These are phyloP conservation scores for Trametes maxima DNA, from an alignment of 768 basidiomycete species.

Conservation along the genomic window DNA sequence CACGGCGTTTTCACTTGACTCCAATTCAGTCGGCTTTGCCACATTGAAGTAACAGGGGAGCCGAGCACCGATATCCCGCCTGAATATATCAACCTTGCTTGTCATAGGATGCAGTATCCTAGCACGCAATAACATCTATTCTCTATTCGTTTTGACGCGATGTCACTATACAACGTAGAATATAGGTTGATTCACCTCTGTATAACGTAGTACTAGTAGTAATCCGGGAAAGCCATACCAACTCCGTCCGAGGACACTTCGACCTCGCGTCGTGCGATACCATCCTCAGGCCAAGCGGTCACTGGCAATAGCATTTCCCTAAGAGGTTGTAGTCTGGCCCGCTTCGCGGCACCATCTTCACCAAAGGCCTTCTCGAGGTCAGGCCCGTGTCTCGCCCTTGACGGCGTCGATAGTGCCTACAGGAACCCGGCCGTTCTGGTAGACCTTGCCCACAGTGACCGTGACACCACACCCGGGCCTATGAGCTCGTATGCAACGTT, in stretches of 20 bases:
- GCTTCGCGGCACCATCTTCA: constrained; percentile 31
- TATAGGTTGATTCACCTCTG: too few relatives aligned
- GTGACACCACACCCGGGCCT: too few relatives aligned
- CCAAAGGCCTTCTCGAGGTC: constrained; percentile 28
- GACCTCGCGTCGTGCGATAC: constrained; percentile 10
- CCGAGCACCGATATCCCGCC: too few relatives aligned
- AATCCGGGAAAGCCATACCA: not conserved
- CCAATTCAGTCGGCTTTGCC: constrained; percentile 31
- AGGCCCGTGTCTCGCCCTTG: constrained; percentile 19
- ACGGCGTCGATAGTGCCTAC: constrained; percentile 31
- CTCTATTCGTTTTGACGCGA: too few relatives aligned
- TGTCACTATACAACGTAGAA: too few relatives aligned
- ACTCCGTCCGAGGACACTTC: constrained; percentile 2
- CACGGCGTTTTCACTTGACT: constrained; percentile 29
- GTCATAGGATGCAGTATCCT: too few relatives aligned
- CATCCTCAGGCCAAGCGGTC: constrained; percentile 12
- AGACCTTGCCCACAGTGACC: too few relatives aligned
- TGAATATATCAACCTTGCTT: too few relatives aligned
- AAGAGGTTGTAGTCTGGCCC: constrained; percentile 22
- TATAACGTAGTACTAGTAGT: too few relatives aligned
- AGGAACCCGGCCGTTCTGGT: constrained; percentile 20
- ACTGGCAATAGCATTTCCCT: not conserved
- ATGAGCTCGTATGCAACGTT: not conserved
- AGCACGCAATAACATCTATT: too few relatives aligned
- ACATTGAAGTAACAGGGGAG: constrained; percentile 13